Percentiles rank a stretch among this genome's conserved stretches.
Evolutionary conservation across 352 stramenopile genomes (phyloP).

Genomic region (Globisporangium iwayamae): DNA sequence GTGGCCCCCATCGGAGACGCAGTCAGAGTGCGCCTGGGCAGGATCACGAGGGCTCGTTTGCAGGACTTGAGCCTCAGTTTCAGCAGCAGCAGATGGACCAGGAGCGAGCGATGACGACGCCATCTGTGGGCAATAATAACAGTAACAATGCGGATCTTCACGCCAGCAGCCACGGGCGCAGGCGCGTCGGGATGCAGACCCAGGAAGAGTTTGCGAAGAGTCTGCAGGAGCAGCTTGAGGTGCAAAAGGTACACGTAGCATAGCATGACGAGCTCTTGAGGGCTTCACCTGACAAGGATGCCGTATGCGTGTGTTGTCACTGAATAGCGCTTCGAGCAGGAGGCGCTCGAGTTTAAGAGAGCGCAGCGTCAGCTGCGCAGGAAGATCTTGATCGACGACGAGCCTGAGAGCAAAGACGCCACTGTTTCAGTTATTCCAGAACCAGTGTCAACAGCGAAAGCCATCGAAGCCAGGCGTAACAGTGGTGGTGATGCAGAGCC

Average conservation of each 20-base stretch:
- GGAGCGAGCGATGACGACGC: slow-evolving; percentile 12
- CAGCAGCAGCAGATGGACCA: slow-evolving; percentile 3
- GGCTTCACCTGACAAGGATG: not conserved
- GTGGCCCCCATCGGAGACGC: not conserved
- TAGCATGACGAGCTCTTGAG: not conserved
- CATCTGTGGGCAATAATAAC: not conserved
- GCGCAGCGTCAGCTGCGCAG: slow-evolving; percentile 1
- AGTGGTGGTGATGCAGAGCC: not conserved
- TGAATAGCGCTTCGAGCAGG: slow-evolving; percentile 17
- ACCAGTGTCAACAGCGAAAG: not conserved
- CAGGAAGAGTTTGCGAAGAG: slow-evolving; percentile 35
- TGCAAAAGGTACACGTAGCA: slow-evolving; percentile 37
- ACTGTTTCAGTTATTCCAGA: not conserved
- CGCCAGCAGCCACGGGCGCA: slow-evolving; percentile 4
- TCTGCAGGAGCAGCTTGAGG: slow-evolving; percentile 46
- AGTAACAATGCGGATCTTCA: not conserved
- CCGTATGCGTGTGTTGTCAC: not conserved
- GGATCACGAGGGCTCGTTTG: not conserved
- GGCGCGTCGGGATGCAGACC: slow-evolving; percentile 15
- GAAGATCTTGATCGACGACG: slow-evolving; percentile 2
- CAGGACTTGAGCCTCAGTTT: not conserved
- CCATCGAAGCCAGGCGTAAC: not conserved
- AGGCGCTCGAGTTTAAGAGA: slow-evolving; percentile 14
- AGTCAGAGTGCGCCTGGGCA: slow-evolving; percentile 19
- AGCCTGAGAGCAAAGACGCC: not conserved